Base-by-base conservation (phyloP, 352 stramenopile species). In the Saprolegnia diclina region DNA sequence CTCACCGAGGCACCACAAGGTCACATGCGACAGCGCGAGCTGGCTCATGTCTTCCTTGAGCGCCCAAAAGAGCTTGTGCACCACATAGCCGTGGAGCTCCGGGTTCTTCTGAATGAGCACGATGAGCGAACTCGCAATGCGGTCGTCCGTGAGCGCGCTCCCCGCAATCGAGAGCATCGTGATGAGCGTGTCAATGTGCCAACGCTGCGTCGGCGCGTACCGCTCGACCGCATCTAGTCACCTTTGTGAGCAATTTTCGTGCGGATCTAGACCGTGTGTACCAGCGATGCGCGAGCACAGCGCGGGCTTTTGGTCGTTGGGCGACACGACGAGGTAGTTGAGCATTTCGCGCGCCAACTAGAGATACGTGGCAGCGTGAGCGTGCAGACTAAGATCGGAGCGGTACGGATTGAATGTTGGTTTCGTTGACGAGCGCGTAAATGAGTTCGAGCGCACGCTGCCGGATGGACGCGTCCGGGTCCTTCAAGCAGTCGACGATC, bases 291-390 rank as follows among this genome's bases (percentile, higher is more conserved):
- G 90, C 19, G 87, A 97, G 74, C 96, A 99, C 64, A 99, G 87
- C 56, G 94, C 85, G 0, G 88, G 76, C 65, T 98, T 98, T 71
- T 99, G 94, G 53, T 99, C 97, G 26, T 86, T 82, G 9, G 94
- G 89, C 55, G 96, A 97, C 14, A 99, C 89, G 0, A 99, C 96
- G 0, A 99, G 81, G 76, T 99, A 99, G 82, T 99, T 99, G 29
- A 99, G 88, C 76, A 99, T 95, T 77, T 99, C 98, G 11, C 94
- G 88, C 26, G 96, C 96, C 29, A 35, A 35, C 29, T 35, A 35
- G 10, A 99, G 83, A 71, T 89, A 72, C 65, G 76, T 59, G 7
- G 3, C 35, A 48, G 44, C 26, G 35, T 3, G 53, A 59, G 53
- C 13, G 53, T 16, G 53, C 53, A 26, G 53, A 21, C 1, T 35